Evolutionary conservation across 352 stramenopile genomes (phyloP), one percentile per base, ranked within the genome.

Genomic region (Phytopythium boreale): DNA sequence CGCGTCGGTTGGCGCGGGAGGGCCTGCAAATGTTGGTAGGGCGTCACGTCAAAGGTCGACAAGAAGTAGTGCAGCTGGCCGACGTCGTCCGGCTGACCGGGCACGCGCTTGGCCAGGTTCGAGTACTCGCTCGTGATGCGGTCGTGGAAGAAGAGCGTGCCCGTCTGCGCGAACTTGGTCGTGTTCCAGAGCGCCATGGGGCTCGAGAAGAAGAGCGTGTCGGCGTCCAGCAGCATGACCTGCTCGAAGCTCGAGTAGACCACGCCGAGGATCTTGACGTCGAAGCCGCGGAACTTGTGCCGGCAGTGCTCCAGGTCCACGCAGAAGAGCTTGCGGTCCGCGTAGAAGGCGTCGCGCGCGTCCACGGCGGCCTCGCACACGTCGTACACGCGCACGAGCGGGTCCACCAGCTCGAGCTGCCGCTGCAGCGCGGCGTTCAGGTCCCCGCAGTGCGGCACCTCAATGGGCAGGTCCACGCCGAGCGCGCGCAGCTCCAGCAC

Each of bases 201-300:
- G 50, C 67, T 81, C 50, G 88, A 73, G 53, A 94, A 79, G 58
- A 90, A 79, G 36, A 90, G 59, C 12, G 76, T 76, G 64, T 94
- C 85, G 36, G 84, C 84, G 71, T 94, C 85, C 29, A 92, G 56
- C 26, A 92, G 62, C 85, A 92, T 90, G 39, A 92, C 62, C 51
- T 94, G 75, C 43, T 82, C 62, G 50, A 94, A 92, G 6, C 64
- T 72, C 17, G 85, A 92, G 61, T 84, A 82, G 11, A 92, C 31
- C 2, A 93, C 59, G 19, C 71, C 66, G 39, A 93, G 52, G 52
- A 90, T 60, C 75, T 91, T 91, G 63, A 93, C 82, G 46, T 72
- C 67, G 53, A 90, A 93, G 41, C 66, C 74, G 5, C 84, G 76
- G 66, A 80, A 91, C 12, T 62, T 67, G 56, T 65, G 63, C 36